phyloP scores from a whole-genome alignment of 1,284 basidiomycete species.

The Ganoderma meredithae region DNA sequence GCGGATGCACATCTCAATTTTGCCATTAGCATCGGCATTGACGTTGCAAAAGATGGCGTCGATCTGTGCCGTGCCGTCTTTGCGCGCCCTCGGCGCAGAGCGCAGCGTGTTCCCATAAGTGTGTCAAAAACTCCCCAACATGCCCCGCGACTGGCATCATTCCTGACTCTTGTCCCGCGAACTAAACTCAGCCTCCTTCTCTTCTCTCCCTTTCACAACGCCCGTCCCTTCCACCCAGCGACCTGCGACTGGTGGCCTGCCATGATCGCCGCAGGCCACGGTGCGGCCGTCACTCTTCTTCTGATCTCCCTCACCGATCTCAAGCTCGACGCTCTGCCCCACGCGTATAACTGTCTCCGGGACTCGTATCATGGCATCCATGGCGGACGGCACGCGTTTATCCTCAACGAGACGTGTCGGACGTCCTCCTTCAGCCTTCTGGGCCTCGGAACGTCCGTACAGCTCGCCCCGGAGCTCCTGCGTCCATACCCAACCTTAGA shows the following conservation, averaged over 20 bases:
- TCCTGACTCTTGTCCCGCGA: conserved; percentile 1
- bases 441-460: conserved; percentile 7
- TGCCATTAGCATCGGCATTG: neutral
- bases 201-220: neutral
- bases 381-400: conserved; percentile 22
- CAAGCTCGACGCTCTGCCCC: conserved; percentile 1
- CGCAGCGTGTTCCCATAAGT: conserved; percentile 1
- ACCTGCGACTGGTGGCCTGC: neutral
- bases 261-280: conserved; percentile 13
- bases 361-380: conserved; percentile 23
- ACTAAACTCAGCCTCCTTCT: neutral
- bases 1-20: neutral
- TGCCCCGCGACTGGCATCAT: neutral
- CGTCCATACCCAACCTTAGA: neutral
- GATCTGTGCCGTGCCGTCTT: neutral
- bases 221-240: neutral
- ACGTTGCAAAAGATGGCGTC: neutral
- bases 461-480: neutral
- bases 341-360: conserved; percentile 20
- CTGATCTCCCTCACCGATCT: conserved; percentile 21
- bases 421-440: conserved; percentile 15
- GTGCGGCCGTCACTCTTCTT: conserved; percentile 20
- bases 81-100: neutral
- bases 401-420: conserved; percentile 20
- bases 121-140: neutral